These are phyloP conservation scores for Diaporthe destruens DNA, from an alignment of 2,329 filamentous ascomycete species.

Conservation along the genomic window DNA sequence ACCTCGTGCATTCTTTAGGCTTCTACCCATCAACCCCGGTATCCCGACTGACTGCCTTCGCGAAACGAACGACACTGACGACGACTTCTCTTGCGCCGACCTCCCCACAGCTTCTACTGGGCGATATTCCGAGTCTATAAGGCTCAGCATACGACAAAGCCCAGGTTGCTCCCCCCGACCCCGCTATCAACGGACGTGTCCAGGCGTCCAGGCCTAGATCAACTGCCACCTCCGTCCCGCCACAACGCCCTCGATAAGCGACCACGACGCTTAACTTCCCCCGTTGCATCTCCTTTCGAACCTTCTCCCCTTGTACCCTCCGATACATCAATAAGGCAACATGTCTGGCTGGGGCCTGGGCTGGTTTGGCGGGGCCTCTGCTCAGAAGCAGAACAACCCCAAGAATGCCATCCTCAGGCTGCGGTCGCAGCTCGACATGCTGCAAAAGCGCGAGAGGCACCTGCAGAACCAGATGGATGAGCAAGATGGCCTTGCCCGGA, in stretches of 20 bases:
- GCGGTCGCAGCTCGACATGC: slow-evolving; percentile 92
- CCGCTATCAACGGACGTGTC: slow-evolving; percentile 35
- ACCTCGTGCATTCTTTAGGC: slow-evolving; percentile 39
- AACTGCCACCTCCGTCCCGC: slow-evolving; percentile 30
- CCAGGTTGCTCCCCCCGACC: slow-evolving; percentile 19
- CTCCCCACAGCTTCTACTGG: neutral
- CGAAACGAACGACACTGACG: slow-evolving; percentile 31
- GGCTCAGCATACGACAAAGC: slow-evolving; percentile 6
- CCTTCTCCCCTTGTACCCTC: neutral
- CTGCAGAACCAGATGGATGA: slow-evolving; percentile 93
- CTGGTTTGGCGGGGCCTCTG: slow-evolving; percentile 90
- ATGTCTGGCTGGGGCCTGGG: slow-evolving; percentile 76
- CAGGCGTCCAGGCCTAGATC: slow-evolving; percentile 18
- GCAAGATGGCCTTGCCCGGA: slow-evolving; percentile 88
- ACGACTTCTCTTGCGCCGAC: slow-evolving; percentile 15
- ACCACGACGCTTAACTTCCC: neutral
- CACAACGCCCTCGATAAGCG: slow-evolving; percentile 35
- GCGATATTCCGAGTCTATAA: neutral
- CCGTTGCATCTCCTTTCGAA: neutral
- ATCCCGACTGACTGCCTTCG: slow-evolving; percentile 37
- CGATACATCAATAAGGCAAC: slow-evolving; percentile 45
- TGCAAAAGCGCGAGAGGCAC: slow-evolving; percentile 95
- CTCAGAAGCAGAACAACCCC: slow-evolving; percentile 88
- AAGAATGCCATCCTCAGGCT: slow-evolving; percentile 96
- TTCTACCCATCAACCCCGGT: slow-evolving; percentile 29